A percentile compares a stretch with the other conserved stretches of the same genome.
Evolutionary conservation across 495 filamentous ascomycete species (phyloP).

Genomic region (Hypoxylon perforatum): DNA sequence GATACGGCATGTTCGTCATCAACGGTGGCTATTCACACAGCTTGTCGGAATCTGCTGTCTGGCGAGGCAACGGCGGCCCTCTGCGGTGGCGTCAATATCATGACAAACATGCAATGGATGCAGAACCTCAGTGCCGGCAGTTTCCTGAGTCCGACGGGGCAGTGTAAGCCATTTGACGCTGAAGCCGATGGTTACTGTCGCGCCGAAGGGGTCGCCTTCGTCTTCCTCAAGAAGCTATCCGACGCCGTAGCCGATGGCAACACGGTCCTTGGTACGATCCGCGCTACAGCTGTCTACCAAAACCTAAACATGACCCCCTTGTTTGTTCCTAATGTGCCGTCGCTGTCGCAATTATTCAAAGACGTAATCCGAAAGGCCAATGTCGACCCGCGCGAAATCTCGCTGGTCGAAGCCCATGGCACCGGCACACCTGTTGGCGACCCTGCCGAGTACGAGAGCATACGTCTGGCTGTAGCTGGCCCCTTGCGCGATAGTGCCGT

Average conservation of each 20-base stretch:
- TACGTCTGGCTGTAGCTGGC: conserved; percentile 48
- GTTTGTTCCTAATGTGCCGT: conserved; percentile 46
- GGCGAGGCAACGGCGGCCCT: conserved; percentile 54
- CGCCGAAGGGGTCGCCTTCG: conserved; percentile 59
- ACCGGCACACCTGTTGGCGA: conserved; percentile 56
- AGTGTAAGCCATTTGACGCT: conserved; percentile 40
- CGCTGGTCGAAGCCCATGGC: conserved; percentile 53
- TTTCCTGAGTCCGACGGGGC: conserved; percentile 1
- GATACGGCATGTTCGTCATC: conserved; percentile 65
- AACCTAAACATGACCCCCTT: conserved; percentile 46
- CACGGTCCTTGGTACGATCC: conserved; percentile 62
- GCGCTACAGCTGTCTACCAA: conserved; percentile 56
- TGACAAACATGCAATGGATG: conserved; percentile 10
- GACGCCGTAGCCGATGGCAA: conserved; percentile 52
- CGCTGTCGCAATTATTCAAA: conserved; percentile 39
- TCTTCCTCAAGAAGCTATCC: conserved; percentile 59
- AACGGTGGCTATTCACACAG: conserved; percentile 55
- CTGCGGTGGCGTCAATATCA: conserved; percentile 42
- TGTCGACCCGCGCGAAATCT: conserved; percentile 30
- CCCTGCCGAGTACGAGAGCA: conserved; percentile 54
- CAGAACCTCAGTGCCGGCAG: conserved; percentile 47
- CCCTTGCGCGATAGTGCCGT: conserved; percentile 18
- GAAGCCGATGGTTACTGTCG: conserved; percentile 64
- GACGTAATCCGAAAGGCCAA: background rate
- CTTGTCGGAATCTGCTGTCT: conserved; percentile 45